Evolutionary conservation across 352 stramenopile genomes (phyloP), one percentile per base, ranked within the genome.

Genomic region (Albugo candida): DNA sequence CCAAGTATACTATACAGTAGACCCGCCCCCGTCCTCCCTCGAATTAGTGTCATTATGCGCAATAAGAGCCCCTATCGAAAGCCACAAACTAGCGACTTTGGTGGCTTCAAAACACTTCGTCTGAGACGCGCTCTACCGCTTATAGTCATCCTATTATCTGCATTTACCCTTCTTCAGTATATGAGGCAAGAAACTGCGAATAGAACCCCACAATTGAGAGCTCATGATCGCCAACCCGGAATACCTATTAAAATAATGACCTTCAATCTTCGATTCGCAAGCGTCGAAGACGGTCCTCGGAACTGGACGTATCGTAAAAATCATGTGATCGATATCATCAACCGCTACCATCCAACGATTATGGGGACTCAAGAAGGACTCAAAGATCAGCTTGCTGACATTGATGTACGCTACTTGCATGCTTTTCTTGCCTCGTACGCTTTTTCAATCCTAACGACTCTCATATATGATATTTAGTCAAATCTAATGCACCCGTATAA

Each of bases 221-320:
- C 24, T 3, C 24, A 31, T 31, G 8, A 31, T 31, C 24, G 3
- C 3, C 24, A 31, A 8, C 24, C 24, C 24, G 24, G 24, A 31
- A 45, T 71, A 42, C 70, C 57, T 40, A 55, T 91, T 49, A 79
- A 80, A 46, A 56, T 85, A 51, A 85, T 85, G 73, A 85, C 73
- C n/a, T 85, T 85, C 56, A 85, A 85, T 60, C 47, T 85, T 52
- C 67, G 73, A 42, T 85, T 81, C 49, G 73, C 68, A 2, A 67
- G 70, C 16, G 73, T 55, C 2, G 70, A 59, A 36, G 73, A 85
- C 51, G 73, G 70, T 13, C 58, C 48, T 45, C 81, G 83, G 57
- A 67, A 68, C 52, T 85, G 73, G 70, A 48, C 56, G 5, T 81
- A 67, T 49, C 68, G 70, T 43, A 83, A 85, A 50, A 66, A 81